A percentile compares a stretch with the other conserved stretches of the same genome.
Conservation (phyloP, 2,329 filamentous ascomycete species). For the Aspergillus cejpii region DNA sequence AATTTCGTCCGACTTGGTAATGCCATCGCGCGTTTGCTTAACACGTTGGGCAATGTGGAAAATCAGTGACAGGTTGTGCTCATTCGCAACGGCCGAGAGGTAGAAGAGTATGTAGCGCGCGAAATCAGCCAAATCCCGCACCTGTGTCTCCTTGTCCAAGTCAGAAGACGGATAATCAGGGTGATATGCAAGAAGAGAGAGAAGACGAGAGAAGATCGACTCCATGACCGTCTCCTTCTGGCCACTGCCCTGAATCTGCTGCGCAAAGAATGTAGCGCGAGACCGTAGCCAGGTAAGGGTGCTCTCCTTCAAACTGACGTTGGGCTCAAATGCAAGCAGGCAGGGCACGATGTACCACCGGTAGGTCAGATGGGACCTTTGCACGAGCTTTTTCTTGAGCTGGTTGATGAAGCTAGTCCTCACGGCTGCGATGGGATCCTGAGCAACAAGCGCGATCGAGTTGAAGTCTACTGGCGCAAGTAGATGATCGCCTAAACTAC, state of each 20-base stretch:
- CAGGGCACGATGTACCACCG: constrained; percentile 89
- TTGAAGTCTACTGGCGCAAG: constrained; percentile 72
- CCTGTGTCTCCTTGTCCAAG: constrained; percentile 40
- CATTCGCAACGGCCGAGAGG: constrained; percentile 70
- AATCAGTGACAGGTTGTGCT: constrained; percentile 80
- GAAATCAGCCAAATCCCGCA: constrained; percentile 65
- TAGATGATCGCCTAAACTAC: constrained; percentile 64
- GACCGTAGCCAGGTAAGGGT: constrained; percentile 86
- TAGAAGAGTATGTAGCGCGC: constrained; percentile 88
- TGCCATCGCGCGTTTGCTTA: constrained; percentile 79
- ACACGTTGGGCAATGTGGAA: constrained; percentile 88
- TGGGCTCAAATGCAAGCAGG: constrained; percentile 84
- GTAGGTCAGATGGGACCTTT: constrained; percentile 62
- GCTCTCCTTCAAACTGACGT: constrained; percentile 61
- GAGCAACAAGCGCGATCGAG: constrained; percentile 68
- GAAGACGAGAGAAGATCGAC: constrained; percentile 68
- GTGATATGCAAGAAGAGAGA: constrained; percentile 87
- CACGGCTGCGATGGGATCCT: constrained; percentile 68
- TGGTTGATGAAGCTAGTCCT: constrained; percentile 73
- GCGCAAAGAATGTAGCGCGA: constrained; percentile 60
- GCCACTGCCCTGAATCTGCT: constrained; percentile 34
- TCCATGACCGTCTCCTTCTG: constrained; percentile 61
- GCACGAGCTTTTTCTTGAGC: constrained; percentile 63
- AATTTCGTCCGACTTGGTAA: constrained; percentile 50
- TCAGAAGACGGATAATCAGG: constrained; percentile 63